Conservation (phyloP, 176 grass and related monocot species). For the Lolium perenne region DNA sequence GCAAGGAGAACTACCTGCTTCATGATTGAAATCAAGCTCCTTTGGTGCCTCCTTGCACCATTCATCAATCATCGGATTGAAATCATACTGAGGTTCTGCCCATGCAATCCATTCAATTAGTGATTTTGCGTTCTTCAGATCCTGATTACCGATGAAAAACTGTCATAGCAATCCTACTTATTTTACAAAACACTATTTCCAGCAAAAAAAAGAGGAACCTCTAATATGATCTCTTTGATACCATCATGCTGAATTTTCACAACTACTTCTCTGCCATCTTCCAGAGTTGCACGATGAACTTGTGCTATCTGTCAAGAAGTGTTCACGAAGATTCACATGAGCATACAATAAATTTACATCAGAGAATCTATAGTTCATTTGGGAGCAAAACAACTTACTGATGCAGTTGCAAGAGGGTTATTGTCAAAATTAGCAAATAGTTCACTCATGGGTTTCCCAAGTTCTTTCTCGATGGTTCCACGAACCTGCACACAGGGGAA, state of each 20-base stretch:
- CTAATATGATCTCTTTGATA: constrained; percentile 94
- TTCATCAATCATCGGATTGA: constrained; percentile 96
- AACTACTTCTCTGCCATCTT: constrained; percentile 89
- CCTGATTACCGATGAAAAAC: constrained; percentile 57
- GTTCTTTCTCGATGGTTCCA: constrained; percentile 85
- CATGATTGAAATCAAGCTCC: constrained; percentile 97
- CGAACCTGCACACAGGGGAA: constrained; percentile 60
- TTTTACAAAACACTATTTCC: constrained; percentile 11
- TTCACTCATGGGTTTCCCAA: constrained; percentile 74
- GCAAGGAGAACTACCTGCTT: constrained; percentile 76
- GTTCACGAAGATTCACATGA: constrained; percentile 34
- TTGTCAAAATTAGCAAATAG: constrained; percentile 85
- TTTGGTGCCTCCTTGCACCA: constrained; percentile 96
- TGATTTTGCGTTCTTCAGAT: constrained; percentile 97
- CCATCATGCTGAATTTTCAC: constrained; percentile 97
- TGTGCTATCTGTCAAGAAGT: constrained; percentile 84
- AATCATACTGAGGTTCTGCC: constrained; percentile 93
- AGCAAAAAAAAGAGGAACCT: constrained; percentile 65
- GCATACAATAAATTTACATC: constrained; percentile 40
- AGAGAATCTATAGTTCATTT: constrained; percentile 29
- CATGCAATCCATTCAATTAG: constrained; percentile 97
- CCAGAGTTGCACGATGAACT: constrained; percentile 88
- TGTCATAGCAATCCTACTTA: constrained; percentile 12
- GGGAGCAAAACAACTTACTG: constrained; percentile 62
- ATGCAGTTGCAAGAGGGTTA: constrained; percentile 93